A percentile compares a stretch with the other conserved stretches of the same genome.
phyloP scores from a whole-genome alignment of 768 basidiomycete species.

The Ramaria rubella region DNA sequence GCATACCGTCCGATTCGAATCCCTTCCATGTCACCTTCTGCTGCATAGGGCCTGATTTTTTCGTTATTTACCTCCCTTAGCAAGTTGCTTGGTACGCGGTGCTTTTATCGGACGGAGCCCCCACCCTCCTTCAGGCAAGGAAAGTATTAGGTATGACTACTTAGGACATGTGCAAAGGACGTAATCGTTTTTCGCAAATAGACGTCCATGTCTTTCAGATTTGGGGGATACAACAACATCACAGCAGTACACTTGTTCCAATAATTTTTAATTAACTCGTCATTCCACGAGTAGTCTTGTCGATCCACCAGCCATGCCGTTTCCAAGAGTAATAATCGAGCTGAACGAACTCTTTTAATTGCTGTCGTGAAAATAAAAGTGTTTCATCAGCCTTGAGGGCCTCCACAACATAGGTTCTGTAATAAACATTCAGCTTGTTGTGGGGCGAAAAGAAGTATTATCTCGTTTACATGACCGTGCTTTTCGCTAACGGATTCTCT shows the following conservation, averaged over 20 bases:
- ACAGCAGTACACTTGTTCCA: background rate
- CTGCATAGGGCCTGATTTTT: slow-evolving; percentile 59
- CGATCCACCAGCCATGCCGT: slow-evolving; percentile 35
- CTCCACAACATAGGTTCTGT: slow-evolving; percentile 38
- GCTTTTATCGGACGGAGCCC: slow-evolving; percentile 18
- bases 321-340: slow-evolving; percentile 38
- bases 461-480: slow-evolving; percentile 40
- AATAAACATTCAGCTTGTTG: background rate
- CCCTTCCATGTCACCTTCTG: slow-evolving; percentile 59
- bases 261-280: background rate
- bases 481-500: slow-evolving; percentile 37
- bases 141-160: too few species aligned
- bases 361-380: slow-evolving; percentile 31
- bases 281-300: background rate
- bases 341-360: slow-evolving; percentile 32
- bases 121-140: slow-evolving; percentile 9
- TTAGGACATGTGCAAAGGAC: too few species aligned
- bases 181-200: too few species aligned
- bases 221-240: slow-evolving; percentile 56
- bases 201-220: slow-evolving; percentile 61
- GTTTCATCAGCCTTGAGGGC: slow-evolving; percentile 34
- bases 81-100: slow-evolving; percentile 21
- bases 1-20: too few species aligned
- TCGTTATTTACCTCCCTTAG: slow-evolving; percentile 42
- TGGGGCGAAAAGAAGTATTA: background rate